Evolutionary conservation across 83 land plant genomes (phyloP), one percentile per base, ranked within the genome.

Genomic region (Thuja plicata): DNA sequence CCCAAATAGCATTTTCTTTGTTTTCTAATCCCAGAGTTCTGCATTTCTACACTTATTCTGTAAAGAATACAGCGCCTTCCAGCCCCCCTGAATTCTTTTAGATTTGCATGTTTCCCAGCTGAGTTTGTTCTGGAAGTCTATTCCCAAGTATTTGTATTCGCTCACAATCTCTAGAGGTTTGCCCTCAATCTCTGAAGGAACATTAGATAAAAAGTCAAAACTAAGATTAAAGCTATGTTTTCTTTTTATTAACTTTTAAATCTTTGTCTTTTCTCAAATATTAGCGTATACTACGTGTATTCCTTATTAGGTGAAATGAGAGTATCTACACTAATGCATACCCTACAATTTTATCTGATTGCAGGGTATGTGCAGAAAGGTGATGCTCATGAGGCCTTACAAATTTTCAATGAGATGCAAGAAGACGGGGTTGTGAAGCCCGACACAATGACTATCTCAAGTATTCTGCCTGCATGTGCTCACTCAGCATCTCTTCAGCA

Each of bases 401-500:
- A 66, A 2, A 66, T 66, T 27, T 66, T 66, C 30, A 24, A 27
- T 27, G 73, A 66, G 8, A 66, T 66, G 73, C 73, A 66, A 27
- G 10, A 66, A 66, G 73, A 7, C 2, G 73, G n/a, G 30, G 73
- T 27, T 66, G 40, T 81, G 84, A 81, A 81, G 84, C 84, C 84
- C 45, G 43, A 24, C 43, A 46, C 52, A 38, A 43, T 81, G 84
- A 81, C 84, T 9, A 81, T 81, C 9, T 81, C 84, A 46, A 16
- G 46, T 81, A 43, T 81, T 27, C 84, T 81, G 45, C 84, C 3
- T 35, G 50, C 50, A 38, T 81, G 84, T 81, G 84, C 84, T 81
- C 50, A 81, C 45, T 43, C 48, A 43, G 41, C 84, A 10, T 8
- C 50, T 81, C 48, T 81, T 81, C 84, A 81, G 13, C 84, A 43